Evolutionary conservation across 2,329 filamentous ascomycete species (phyloP).

Genomic region (Thelonectria blattea): DNA sequence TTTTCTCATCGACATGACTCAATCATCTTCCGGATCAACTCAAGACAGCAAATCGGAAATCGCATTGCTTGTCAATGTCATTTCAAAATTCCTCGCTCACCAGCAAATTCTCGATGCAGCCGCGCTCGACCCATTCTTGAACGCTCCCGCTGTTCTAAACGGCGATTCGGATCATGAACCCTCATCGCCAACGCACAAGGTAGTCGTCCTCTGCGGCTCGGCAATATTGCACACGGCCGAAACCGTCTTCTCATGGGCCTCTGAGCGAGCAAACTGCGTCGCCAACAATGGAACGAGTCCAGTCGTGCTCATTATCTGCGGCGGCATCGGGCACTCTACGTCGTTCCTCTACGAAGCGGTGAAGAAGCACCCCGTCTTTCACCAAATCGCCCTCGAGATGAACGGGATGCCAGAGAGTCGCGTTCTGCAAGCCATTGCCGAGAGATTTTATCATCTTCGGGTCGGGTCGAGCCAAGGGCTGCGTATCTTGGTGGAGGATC

Average conservation of each 20-base stretch:
- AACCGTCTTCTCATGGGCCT: slow-evolving; percentile 21
- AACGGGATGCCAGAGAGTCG: slow-evolving; percentile 23
- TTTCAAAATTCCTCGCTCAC: slow-evolving; percentile 27
- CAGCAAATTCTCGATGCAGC: slow-evolving; percentile 18
- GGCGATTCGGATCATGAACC: neutral
- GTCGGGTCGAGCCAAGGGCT: neutral
- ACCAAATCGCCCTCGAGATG: slow-evolving; percentile 11
- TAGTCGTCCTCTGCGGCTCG: slow-evolving; percentile 29
- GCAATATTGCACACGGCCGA: slow-evolving; percentile 27
- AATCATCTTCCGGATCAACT: no score
- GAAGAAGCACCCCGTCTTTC: slow-evolving; percentile 23
- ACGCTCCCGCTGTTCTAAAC: neutral
- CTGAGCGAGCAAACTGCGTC: neutral
- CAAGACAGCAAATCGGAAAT: neutral
- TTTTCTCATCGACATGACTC: no score
- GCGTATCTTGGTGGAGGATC: slow-evolving; percentile 27
- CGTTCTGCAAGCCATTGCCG: slow-evolving; percentile 24
- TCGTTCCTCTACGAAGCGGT: slow-evolving; percentile 29
- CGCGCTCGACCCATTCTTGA: slow-evolving; percentile 17
- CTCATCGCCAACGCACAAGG: neutral
- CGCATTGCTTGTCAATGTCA: slow-evolving; percentile 9
- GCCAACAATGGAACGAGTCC: neutral
- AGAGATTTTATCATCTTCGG: slow-evolving; percentile 23
- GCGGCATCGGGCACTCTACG: slow-evolving; percentile 33
- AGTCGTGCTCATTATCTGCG: slow-evolving; percentile 24